Conservation (phyloP, 306 rosid species). For the Prunus mume region DNA sequence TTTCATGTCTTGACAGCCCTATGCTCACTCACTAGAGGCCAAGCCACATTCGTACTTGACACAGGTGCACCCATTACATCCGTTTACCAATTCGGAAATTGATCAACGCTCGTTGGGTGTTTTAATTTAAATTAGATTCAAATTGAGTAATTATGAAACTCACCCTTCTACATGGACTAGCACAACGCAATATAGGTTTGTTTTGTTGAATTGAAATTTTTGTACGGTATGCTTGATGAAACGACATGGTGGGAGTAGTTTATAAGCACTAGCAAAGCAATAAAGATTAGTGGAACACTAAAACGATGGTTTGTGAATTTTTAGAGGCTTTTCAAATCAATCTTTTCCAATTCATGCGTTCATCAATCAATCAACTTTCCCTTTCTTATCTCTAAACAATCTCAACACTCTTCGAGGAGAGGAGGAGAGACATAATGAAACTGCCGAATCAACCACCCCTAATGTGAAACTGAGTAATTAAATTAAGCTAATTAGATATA, state of each 20-base stretch:
- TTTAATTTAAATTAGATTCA: too few relatives aligned
- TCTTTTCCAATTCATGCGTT: not conserved
- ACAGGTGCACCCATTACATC: too few relatives aligned
- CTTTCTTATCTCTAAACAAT: not conserved
- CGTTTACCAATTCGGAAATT: not conserved
- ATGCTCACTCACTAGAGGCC: too few relatives aligned
- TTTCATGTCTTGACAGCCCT: too few relatives aligned
- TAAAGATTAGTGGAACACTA: constrained; percentile 7
- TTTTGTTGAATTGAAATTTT: not conserved
- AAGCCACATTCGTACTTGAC: too few relatives aligned
- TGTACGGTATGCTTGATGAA: not conserved
- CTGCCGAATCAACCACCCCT: not conserved
- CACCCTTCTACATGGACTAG: too few relatives aligned
- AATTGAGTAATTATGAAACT: too few relatives aligned
- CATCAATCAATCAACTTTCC: not conserved
- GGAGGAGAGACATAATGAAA: not conserved
- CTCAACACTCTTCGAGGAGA: not conserved
- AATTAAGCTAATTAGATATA: not conserved
- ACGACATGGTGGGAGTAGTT: constrained; percentile 1
- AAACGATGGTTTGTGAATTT: constrained; percentile 7
- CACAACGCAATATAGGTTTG: too few relatives aligned
- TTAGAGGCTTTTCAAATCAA: not conserved
- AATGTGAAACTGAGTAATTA: not conserved
- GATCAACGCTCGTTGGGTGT: too few relatives aligned
- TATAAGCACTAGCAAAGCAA: constrained; percentile 7